Conservation (phyloP, 1,284 basidiomycete genomes). For the Apiotrichum laibachii region DNA sequence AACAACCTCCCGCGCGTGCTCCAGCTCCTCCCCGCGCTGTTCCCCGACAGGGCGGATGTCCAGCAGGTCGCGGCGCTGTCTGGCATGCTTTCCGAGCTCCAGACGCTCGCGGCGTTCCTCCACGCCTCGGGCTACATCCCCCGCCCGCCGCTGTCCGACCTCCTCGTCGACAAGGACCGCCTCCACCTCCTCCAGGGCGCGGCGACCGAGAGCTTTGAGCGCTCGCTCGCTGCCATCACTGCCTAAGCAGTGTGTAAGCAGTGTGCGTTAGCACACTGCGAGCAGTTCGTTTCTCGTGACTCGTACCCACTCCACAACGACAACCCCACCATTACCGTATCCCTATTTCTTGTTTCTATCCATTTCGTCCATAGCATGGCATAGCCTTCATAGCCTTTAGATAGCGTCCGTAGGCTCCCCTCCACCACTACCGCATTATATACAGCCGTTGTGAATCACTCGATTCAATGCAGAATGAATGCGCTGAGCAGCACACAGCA, state of each 20-base stretch:
- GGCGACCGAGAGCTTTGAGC: slow-evolving; percentile 41
- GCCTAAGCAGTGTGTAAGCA: background rate
- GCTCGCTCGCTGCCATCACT: slow-evolving; percentile 17
- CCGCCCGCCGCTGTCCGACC: slow-evolving; percentile 31
- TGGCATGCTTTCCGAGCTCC: slow-evolving; percentile 42
- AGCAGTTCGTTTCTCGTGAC: background rate
- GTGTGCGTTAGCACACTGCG: background rate
- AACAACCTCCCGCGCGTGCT: slow-evolving; percentile 66
- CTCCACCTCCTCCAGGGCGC: slow-evolving; percentile 43
- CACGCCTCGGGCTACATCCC: slow-evolving; percentile 34
- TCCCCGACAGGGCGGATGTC: slow-evolving; percentile 36
- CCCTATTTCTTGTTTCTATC: background rate
- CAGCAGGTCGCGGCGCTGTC: slow-evolving; percentile 40
- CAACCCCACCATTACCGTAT: background rate
- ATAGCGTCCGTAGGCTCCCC: background rate
- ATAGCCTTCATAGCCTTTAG: background rate
- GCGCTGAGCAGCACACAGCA: too few species aligned
- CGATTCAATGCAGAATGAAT: background rate
- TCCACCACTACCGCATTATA: background rate
- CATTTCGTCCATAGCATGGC: background rate
- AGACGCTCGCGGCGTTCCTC: slow-evolving; percentile 32
- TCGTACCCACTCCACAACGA: background rate
- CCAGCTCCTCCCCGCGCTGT: slow-evolving; percentile 66
- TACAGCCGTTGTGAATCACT: background rate
- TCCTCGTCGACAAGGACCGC: slow-evolving; percentile 44